Evolutionary conservation across 106 monocot species (phyloP).

Genomic region (Dendrobium chrysotoxum): DNA sequence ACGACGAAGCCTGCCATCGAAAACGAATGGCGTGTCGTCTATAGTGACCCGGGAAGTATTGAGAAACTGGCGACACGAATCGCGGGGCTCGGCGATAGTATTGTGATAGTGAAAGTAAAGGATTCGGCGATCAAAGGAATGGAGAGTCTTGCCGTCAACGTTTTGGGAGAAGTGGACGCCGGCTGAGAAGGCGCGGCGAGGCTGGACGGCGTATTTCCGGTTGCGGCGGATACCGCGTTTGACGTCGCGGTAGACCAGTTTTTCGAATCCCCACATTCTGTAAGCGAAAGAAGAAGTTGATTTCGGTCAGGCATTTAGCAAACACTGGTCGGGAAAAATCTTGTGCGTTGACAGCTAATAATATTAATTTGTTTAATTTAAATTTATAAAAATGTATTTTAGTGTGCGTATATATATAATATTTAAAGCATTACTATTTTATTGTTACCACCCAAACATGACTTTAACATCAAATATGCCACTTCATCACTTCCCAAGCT

Average conservation of each 20-base stretch:
- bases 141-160: slow-evolving; percentile 33
- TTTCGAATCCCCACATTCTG: slow-evolving; percentile 84
- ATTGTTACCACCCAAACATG: too few species aligned
- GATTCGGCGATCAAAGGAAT: slow-evolving; percentile 42
- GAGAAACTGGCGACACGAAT: slow-evolving; percentile 43
- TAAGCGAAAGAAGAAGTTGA: background rate
- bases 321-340: too few species aligned
- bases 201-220: slow-evolving; percentile 66
- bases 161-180: slow-evolving; percentile 80
- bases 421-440: too few species aligned
- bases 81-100: slow-evolving; percentile 35
- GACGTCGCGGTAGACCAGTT: slow-evolving; percentile 67
- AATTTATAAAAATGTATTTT: too few species aligned
- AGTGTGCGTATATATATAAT: too few species aligned
- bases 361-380: too few species aligned
- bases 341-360: too few species aligned
- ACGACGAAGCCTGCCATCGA: slow-evolving; percentile 28
- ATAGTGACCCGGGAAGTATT: slow-evolving; percentile 8
- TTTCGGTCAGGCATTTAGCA: background rate
- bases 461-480: too few species aligned
- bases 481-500: too few species aligned
- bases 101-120: slow-evolving; percentile 73
- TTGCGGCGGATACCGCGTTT: slow-evolving; percentile 39
- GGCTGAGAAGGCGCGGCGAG: slow-evolving; percentile 42
- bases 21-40: slow-evolving; percentile 21